Conservation (phyloP, 2,329 filamentous ascomycete species). For the Grosmannia huntii region DNA sequence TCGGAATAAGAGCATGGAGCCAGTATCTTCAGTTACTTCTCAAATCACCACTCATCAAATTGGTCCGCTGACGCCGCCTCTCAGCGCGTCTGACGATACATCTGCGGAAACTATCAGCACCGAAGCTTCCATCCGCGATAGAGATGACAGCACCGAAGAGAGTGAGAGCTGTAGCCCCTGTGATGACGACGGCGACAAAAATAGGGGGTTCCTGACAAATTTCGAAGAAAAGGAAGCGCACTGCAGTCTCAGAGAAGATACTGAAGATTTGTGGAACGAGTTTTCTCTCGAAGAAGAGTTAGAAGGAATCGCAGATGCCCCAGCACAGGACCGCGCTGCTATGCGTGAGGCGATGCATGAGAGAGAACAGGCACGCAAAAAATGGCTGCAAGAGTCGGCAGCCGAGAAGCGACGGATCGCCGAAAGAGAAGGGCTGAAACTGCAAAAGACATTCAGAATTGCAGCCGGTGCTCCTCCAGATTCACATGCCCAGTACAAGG, state of each 20-base stretch:
- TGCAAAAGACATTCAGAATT: background rate
- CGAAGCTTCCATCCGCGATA: background rate
- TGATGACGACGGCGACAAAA: background rate
- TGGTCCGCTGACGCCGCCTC: background rate
- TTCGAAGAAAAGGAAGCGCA: background rate
- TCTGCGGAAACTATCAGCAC: background rate
- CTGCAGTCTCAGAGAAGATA: background rate
- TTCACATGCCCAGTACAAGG: background rate
- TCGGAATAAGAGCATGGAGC: background rate
- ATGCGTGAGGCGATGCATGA: conserved; percentile 5
- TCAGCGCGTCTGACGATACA: background rate
- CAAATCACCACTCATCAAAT: background rate
- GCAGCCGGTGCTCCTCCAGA: background rate
- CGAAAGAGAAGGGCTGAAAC: conserved; percentile 1
- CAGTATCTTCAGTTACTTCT: background rate
- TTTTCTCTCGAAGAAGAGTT: conserved; percentile 12
- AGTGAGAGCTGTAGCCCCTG: background rate
- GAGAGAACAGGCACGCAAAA: background rate
- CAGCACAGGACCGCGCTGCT: background rate
- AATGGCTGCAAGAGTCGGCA: background rate
- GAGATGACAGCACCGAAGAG: background rate
- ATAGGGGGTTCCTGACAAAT: background rate
- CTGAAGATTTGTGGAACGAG: background rate
- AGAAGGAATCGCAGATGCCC: conserved; percentile 9
- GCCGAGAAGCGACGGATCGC: conserved; percentile 6